Conservation (phyloP, 441 rosid species). For the Eruca vesicaria region DNA sequence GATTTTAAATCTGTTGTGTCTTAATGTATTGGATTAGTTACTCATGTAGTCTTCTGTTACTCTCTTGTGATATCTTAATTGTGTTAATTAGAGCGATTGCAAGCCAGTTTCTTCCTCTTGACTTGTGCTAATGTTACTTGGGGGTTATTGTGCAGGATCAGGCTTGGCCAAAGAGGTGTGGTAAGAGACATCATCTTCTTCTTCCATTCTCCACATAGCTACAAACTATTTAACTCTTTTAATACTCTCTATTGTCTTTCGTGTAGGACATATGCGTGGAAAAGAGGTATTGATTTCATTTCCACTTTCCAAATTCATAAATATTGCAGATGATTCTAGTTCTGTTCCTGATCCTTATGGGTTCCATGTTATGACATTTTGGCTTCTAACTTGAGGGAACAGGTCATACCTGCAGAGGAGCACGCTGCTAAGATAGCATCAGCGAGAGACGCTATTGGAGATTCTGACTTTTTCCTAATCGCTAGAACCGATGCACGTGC, state of each 20-base stretch:
- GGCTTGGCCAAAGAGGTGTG: constrained; percentile 61
- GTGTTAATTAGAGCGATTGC: neutral
- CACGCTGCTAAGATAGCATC: constrained; percentile 55
- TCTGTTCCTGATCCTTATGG: neutral
- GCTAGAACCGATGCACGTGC: constrained; percentile 55
- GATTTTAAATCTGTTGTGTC: neutral
- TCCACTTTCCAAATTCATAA: neutral
- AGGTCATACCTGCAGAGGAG: constrained; percentile 57
- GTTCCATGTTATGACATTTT: neutral
- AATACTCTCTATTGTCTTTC: neutral
- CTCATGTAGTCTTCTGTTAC: neutral
- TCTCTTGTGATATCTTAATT: neutral
- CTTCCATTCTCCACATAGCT: neutral
- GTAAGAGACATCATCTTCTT: constrained; percentile 26
- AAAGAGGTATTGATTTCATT: constrained; percentile 39
- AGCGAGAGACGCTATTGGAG: constrained; percentile 52
- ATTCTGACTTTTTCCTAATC: constrained; percentile 51
- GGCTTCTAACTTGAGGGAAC: constrained; percentile 17
- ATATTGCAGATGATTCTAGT: neutral
- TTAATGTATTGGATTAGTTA: neutral
- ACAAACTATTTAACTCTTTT: neutral
- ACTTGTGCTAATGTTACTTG: neutral
- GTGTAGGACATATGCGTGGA: constrained; percentile 48
- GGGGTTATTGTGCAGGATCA: constrained; percentile 41
- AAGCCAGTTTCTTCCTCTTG: neutral